Conservation (phyloP, 2,329 filamentous ascomycete species). For the Botrytis sinoallii region DNA sequence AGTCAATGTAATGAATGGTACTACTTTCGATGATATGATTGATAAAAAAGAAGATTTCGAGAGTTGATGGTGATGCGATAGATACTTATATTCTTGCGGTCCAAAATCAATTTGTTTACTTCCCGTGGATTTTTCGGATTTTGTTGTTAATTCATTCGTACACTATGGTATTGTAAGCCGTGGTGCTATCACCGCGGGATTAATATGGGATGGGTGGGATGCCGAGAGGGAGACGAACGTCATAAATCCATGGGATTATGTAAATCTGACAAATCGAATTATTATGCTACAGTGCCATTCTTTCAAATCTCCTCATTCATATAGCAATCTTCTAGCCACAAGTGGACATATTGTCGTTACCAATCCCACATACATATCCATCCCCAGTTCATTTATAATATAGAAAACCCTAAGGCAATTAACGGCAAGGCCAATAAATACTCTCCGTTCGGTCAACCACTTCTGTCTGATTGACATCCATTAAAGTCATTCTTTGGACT, state of each 20-base stretch:
- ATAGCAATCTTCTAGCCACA: neutral
- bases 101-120: neutral
- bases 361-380: neutral
- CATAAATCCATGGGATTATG: neutral
- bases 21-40: neutral
- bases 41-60: neutral
- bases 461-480: neutral
- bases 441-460: neutral
- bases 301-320: neutral
- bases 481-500: neutral
- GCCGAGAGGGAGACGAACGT: neutral
- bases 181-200: neutral
- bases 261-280: too few species aligned
- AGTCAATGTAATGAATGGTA: neutral
- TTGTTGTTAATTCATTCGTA: neutral
- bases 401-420: neutral
- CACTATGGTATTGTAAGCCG: neutral
- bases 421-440: neutral
- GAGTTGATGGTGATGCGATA: accelerated
- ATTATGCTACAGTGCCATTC: too few species aligned
- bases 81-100: neutral
- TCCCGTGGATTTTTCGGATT: neutral
- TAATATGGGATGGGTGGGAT: neutral
- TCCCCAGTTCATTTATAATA: neutral
- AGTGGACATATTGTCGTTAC: neutral